Evolutionary conservation across 352 stramenopile genomes (phyloP).

Genomic region (Pythium oligandrum): DNA sequence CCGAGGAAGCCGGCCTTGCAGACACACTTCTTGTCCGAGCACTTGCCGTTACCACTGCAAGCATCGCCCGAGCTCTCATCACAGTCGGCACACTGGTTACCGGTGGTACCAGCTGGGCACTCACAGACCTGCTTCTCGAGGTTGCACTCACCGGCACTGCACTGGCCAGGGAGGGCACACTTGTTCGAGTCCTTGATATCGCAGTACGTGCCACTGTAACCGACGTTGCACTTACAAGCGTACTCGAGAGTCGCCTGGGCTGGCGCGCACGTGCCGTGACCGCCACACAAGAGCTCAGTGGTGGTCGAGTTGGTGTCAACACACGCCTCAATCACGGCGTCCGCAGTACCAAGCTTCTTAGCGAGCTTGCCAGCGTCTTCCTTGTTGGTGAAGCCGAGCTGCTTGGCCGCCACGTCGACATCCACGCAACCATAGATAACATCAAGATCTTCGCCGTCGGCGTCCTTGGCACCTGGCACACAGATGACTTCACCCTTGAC

Average conservation of each 20-base stretch:
- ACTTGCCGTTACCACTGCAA: constrained; percentile 62
- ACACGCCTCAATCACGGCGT: constrained; percentile 36
- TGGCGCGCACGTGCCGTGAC: constrained; percentile 61
- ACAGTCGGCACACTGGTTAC: constrained; percentile 68
- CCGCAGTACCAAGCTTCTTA: constrained; percentile 41
- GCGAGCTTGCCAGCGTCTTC: constrained; percentile 43
- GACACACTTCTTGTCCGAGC: constrained; percentile 41
- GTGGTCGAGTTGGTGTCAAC: constrained; percentile 43
- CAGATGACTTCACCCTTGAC: constrained; percentile 54
- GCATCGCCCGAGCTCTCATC: constrained; percentile 47
- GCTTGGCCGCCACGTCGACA: constrained; percentile 39
- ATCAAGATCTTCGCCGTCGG: constrained; percentile 32
- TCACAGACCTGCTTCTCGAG: constrained; percentile 59
- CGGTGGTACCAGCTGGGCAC: constrained; percentile 55
- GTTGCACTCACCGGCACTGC: constrained; percentile 61
- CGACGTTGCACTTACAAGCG: constrained; percentile 67
- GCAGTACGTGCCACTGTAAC: constrained; percentile 61
- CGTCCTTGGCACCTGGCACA: constrained; percentile 38
- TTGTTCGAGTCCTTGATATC: constrained; percentile 66
- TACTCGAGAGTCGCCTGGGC: constrained; percentile 42
- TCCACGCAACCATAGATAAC: constrained; percentile 75
- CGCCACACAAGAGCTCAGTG: constrained; percentile 44
- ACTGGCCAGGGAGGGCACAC: constrained; percentile 67
- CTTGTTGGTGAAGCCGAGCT: constrained; percentile 53
- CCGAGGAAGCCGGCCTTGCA: constrained; percentile 59